These are phyloP conservation scores for Populus nigra DNA, from an alignment of 345 rosid genomes.

Conservation along the genomic window DNA sequence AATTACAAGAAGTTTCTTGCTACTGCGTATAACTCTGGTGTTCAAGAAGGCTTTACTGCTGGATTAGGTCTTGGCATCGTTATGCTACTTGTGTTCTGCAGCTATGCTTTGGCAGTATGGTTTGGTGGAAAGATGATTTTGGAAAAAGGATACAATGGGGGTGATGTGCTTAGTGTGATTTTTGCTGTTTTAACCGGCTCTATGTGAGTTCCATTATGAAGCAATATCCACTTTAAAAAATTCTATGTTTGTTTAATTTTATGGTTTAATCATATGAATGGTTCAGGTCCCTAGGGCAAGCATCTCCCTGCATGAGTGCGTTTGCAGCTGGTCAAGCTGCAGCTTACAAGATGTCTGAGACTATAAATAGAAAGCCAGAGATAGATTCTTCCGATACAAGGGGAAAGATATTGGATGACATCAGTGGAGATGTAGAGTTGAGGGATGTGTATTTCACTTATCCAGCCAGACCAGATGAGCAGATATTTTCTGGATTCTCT, in stretches of 20 bases:
- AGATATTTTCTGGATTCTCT: slow-evolving; percentile 43
- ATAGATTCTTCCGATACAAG: slow-evolving; percentile 41
- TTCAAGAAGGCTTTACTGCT: slow-evolving; percentile 48
- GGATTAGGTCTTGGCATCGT: slow-evolving; percentile 55
- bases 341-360: slow-evolving; percentile 42
- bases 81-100: slow-evolving; percentile 34
- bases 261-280: not conserved
- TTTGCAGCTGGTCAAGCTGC: slow-evolving; percentile 30
- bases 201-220: slow-evolving; percentile 43
- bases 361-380: slow-evolving; percentile 39
- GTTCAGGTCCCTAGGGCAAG: slow-evolving; percentile 68
- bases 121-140: slow-evolving; percentile 56
- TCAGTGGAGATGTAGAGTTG: slow-evolving; percentile 44
- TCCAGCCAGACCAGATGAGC: slow-evolving; percentile 48
- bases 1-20: slow-evolving; percentile 48
- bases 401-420: slow-evolving; percentile 36
- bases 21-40: slow-evolving; percentile 51
- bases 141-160: slow-evolving; percentile 61
- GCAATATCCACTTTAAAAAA: not conserved
- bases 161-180: slow-evolving; percentile 52
- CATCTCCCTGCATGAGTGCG: slow-evolving; percentile 22
- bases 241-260: not conserved
- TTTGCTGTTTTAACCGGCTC: slow-evolving; percentile 59
- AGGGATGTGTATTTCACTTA: slow-evolving; percentile 41
- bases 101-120: slow-evolving; percentile 61